phyloP scores from a whole-genome alignment of 495 filamentous ascomycete genomes.

The Tuber melanosporum region DNA sequence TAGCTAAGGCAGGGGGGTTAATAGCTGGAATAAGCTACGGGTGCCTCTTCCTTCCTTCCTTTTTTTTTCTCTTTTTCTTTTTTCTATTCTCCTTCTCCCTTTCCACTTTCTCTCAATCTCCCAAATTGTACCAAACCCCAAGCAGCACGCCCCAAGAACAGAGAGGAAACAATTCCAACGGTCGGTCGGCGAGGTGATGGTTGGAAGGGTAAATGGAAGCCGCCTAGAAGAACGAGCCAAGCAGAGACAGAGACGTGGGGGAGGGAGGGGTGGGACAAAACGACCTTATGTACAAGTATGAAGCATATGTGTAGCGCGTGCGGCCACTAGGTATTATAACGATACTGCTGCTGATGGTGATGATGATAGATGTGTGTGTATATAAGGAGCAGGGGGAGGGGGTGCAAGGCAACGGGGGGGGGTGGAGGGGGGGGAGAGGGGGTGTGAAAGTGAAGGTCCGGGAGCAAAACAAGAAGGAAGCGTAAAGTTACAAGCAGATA shows the following conservation, averaged over 20 bases:
- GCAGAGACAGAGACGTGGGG: conserved; percentile 38
- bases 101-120: neutral
- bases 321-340: neutral
- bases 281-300: conserved; percentile 33
- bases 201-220: conserved; percentile 39
- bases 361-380: neutral
- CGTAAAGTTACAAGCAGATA: conserved; percentile 19
- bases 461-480: conserved; percentile 22
- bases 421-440: conserved; percentile 20
- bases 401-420: conserved; percentile 6
- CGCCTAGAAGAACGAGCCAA: conserved; percentile 38
- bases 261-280: conserved; percentile 37
- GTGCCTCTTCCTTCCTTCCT: neutral
- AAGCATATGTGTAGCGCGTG: conserved; percentile 29
- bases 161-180: conserved; percentile 20
- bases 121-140: conserved; percentile 6
- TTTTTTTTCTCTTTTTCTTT: neutral
- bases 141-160: conserved; percentile 33
- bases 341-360: neutral
- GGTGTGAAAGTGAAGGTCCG: conserved; percentile 26
- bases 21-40: neutral
- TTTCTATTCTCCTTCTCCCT: neutral
- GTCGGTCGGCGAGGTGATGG: neutral
- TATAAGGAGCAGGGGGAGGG: neutral
- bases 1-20: conserved; percentile 19